Evolutionary conservation across 768 basidiomycete species (phyloP), one percentile per base, ranked within the genome.

Genomic region (Lactarius trivialis): DNA sequence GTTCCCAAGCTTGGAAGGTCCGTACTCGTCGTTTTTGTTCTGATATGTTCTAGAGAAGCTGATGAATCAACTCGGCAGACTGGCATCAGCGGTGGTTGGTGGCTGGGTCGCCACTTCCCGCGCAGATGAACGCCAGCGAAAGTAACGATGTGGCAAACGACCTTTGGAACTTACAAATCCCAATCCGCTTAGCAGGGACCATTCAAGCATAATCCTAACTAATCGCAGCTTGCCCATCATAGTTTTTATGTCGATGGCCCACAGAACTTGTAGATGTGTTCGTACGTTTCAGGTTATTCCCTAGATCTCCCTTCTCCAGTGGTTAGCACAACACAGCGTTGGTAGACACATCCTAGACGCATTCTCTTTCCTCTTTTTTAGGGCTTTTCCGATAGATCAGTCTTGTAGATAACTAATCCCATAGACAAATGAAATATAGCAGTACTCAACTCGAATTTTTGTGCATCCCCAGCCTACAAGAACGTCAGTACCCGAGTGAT

Each of bases 1-100:
- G 55, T 61, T 61, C 30, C 60, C 60, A 8, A 32, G 49, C 7
- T 34, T 61, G 19, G 60, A 61, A 61, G 60, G 60, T 61, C 34
- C 24, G 15, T 34, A 34, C 17, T 9, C 30, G 37, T 24, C 21
- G 24, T 36, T 49, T n/a, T 15, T 36, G 15, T 49, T 30, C 36
- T 11, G 53, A 32, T 36, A 14, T 15, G 7, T 24, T 12, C 8
- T 30, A 32, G 24, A 32, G n/a, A 12, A 7, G 19, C 56, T 55
- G 56, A 33, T 5, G 2, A 3, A 24, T n/a, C 15, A 0, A 21
- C 24, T 43, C n/a, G 17, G 12, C 30, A 61, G 60, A 51, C 9
- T 39, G 60, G 60, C 60, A 61, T 56, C 24, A 33, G 34, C 45
- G 24, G 28, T 61, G 60, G 60, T 37, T 56, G 48, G 55, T 26